These are phyloP conservation scores for Agrocybe pediades DNA, from an alignment of 768 basidiomycete genomes.

Conservation along the genomic window DNA sequence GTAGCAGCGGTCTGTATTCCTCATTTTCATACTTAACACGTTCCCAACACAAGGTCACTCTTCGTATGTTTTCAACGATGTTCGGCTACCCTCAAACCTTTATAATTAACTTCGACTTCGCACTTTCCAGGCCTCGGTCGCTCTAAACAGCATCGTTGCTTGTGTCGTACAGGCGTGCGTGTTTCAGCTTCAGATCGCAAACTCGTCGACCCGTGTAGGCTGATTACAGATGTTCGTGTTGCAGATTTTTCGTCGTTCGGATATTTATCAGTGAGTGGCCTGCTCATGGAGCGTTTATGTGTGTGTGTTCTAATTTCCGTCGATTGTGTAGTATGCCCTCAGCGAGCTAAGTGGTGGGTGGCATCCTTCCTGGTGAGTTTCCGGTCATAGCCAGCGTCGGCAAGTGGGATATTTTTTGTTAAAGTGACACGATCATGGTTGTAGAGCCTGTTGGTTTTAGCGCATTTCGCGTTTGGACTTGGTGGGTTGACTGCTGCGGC, in stretches of 20 bases:
- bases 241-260: conserved; percentile 34
- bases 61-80: conserved; percentile 27
- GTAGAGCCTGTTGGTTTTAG: conserved; percentile 27
- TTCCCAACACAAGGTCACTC: conserved; percentile 38
- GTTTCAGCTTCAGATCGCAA: too few species aligned
- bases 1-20: neutral
- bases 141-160: conserved; percentile 30
- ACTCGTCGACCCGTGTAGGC: too few species aligned
- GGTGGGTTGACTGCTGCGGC: conserved; percentile 28
- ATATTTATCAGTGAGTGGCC: conserved; percentile 29
- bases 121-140: conserved; percentile 25
- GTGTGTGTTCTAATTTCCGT: too few species aligned
- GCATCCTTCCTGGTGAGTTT: conserved; percentile 29
- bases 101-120: neutral
- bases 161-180: conserved; percentile 33
- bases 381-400: neutral
- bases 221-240: neutral
- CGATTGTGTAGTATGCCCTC: conserved; percentile 29
- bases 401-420: neutral
- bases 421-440: neutral
- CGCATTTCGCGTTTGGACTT: conserved; percentile 37
- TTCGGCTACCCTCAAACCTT: neutral
- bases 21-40: neutral
- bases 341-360: conserved; percentile 32
- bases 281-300: neutral